Conservation (phyloP, 2,329 filamentous ascomycete species). For the Ramularia collo-cygni region DNA sequence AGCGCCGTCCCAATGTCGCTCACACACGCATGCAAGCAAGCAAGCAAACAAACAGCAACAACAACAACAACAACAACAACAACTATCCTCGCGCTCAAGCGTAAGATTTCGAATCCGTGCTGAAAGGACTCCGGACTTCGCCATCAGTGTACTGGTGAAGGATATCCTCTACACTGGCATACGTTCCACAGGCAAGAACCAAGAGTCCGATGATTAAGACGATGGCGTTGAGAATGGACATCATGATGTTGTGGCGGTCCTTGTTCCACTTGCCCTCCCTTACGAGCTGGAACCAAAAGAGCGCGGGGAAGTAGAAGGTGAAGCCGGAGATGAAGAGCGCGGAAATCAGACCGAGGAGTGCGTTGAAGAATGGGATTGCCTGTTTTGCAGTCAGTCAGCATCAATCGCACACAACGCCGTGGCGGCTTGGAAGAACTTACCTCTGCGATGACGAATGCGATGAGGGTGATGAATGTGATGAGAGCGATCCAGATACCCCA, state of each 20-base stretch:
- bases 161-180: conserved; percentile 41
- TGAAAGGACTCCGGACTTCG: conserved; percentile 35
- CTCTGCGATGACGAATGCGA: conserved; percentile 64
- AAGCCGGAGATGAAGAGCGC: conserved; percentile 64
- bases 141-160: conserved; percentile 34
- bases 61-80: too few relatives aligned
- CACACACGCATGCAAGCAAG: too few relatives aligned
- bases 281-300: conserved; percentile 40
- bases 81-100: neutral
- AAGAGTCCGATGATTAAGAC: conserved; percentile 34
- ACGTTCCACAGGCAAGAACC: conserved; percentile 35
- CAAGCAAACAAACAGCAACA: too few relatives aligned
- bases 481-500: conserved; percentile 56
- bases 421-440: too few relatives aligned
- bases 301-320: conserved; percentile 32
- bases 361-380: conserved; percentile 65
- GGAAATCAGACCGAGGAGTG: conserved; percentile 59
- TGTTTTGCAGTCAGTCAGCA: too few relatives aligned
- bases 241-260: conserved; percentile 37
- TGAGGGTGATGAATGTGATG: conserved; percentile 49
- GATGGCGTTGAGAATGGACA: conserved; percentile 40
- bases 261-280: conserved; percentile 43
- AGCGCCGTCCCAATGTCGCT: too few relatives aligned
- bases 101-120: conserved; percentile 30
- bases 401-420: too few relatives aligned